These are phyloP conservation scores for Peronosclerospora sorghi DNA, from an alignment of 352 stramenopile species.

Conservation along the genomic window DNA sequence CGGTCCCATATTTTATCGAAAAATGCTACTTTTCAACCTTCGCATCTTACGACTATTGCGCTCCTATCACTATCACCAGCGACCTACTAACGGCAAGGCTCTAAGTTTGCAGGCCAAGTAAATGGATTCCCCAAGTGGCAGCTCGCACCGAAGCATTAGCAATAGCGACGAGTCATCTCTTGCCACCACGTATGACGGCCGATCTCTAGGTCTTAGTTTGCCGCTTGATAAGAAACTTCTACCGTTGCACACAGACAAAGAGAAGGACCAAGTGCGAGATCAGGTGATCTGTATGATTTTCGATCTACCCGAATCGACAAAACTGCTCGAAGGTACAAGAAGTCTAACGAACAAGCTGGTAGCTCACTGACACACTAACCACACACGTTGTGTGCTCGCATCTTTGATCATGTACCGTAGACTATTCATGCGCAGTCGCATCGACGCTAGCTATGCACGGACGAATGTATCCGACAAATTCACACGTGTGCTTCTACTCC, in stretches of 20 bases:
- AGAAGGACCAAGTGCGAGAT: slow-evolving; percentile 50
- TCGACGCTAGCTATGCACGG: slow-evolving; percentile 77
- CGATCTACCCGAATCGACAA: slow-evolving; percentile 53
- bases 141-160: slow-evolving; percentile 15
- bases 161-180: slow-evolving; percentile 20
- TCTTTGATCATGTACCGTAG: slow-evolving; percentile 16
- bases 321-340: slow-evolving; percentile 62
- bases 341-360: not conserved
- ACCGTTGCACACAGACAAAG: slow-evolving; percentile 24
- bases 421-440: slow-evolving; percentile 77
- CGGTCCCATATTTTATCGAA: too few relatives aligned
- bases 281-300: slow-evolving; percentile 85
- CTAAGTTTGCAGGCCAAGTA: too few relatives aligned
- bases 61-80: too few relatives aligned
- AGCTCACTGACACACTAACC: not conserved
- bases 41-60: too few relatives aligned
- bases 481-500: slow-evolving; percentile 82
- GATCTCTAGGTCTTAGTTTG: slow-evolving; percentile 16
- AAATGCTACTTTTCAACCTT: too few relatives aligned
- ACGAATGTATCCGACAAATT: slow-evolving; percentile 78
- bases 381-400: not conserved
- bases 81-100: too few relatives aligned
- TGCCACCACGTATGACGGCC: slow-evolving; percentile 12
- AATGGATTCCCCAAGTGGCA: slow-evolving; percentile 5
- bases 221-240: slow-evolving; percentile 39